Evolutionary conservation across 768 basidiomycete genomes (phyloP).

Genomic region (Lactarius trivialis): DNA sequence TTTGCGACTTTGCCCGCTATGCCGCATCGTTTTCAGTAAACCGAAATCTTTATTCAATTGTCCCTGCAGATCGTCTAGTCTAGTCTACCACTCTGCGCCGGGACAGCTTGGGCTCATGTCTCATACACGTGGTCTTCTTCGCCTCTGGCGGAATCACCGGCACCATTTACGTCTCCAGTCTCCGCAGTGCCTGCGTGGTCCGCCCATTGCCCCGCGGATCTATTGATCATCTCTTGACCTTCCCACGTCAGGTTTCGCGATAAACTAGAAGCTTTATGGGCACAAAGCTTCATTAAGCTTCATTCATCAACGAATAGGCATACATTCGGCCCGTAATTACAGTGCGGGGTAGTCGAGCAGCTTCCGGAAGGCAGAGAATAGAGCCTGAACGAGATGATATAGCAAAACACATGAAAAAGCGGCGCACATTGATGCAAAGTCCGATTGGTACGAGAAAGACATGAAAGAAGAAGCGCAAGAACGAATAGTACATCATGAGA

Average conservation of each 20-base stretch:
- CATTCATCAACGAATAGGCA: background rate
- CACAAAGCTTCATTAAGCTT: conserved; percentile 1
- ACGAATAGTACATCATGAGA: background rate
- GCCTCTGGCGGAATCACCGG: background rate
- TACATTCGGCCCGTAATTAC: conserved; percentile 9
- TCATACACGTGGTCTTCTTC: conserved; percentile 3
- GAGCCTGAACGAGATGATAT: background rate
- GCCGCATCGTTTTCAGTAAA: background rate
- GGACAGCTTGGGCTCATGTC: background rate
- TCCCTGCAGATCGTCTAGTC: background rate
- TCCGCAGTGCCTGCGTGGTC: background rate
- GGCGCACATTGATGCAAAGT: background rate
- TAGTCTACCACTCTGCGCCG: background rate
- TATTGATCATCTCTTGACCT: background rate
- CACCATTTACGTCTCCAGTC: background rate
- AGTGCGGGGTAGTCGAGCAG: background rate
- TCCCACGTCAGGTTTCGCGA: background rate
- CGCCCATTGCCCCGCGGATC: conserved; percentile 7
- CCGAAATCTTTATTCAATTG: background rate
- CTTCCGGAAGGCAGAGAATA: conserved; percentile 4
- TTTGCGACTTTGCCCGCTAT: background rate
- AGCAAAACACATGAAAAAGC: background rate
- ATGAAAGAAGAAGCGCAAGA: background rate
- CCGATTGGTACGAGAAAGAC: background rate
- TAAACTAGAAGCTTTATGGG: background rate